Evolutionary conservation across 2,329 filamentous ascomycete genomes (phyloP).

Genomic region (Apiospora hydei): DNA sequence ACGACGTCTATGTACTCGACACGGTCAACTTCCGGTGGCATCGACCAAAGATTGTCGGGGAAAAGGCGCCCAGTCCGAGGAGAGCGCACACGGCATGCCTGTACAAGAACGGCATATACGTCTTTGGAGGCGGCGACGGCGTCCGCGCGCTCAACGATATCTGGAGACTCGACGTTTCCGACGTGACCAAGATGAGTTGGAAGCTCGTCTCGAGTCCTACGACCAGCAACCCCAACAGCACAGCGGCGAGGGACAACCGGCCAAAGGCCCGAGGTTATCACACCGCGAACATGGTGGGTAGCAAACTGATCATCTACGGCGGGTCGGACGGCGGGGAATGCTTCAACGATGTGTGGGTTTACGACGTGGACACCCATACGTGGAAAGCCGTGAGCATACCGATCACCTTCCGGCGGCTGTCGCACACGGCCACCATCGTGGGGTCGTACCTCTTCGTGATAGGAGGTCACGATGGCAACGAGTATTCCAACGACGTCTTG

Average conservation of each 20-base stretch:
- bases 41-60: constrained; percentile 65
- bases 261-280: constrained; percentile 74
- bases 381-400: constrained; percentile 69
- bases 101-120: constrained; percentile 74
- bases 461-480: constrained; percentile 73
- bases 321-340: constrained; percentile 75
- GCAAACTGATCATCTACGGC: constrained; percentile 75
- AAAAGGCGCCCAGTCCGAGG: constrained; percentile 65
- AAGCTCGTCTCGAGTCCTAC: constrained; percentile 62
- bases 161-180: constrained; percentile 74
- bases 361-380: constrained; percentile 67
- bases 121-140: constrained; percentile 76
- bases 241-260: constrained; percentile 36
- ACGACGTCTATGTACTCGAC: constrained; percentile 76
- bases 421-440: constrained; percentile 73
- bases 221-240: constrained; percentile 33
- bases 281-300: constrained; percentile 76
- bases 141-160: constrained; percentile 75
- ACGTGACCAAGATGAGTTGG: constrained; percentile 73
- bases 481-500: constrained; percentile 74
- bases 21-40: constrained; percentile 74
- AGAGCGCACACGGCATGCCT: constrained; percentile 75
- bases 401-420: constrained; percentile 68
- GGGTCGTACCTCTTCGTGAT: constrained; percentile 75
- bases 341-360: constrained; percentile 77